Evolutionary conservation across 306 rosid species (phyloP).

Genomic region (Benincasa hispida): DNA sequence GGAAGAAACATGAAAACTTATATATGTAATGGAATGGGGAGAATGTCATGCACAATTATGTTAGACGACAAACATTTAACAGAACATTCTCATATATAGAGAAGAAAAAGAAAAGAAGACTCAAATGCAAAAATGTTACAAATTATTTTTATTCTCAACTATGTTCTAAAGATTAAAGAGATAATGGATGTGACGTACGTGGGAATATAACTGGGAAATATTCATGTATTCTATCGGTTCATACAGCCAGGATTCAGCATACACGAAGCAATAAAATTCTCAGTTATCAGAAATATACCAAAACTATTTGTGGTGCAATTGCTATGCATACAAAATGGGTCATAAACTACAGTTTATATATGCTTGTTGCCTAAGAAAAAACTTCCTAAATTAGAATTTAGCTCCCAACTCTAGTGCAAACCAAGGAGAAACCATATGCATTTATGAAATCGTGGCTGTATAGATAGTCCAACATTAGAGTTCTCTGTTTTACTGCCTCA

Average conservation of each 20-base stretch:
- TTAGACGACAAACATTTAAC: neutral
- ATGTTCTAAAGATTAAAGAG: neutral
- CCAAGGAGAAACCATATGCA: neutral
- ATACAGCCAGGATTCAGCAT: neutral
- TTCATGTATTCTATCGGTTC: neutral
- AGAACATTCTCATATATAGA: neutral
- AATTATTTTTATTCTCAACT: neutral
- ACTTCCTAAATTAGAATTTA: neutral
- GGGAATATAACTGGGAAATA: neutral
- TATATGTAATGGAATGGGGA: neutral
- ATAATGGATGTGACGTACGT: neutral
- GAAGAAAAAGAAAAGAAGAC: neutral
- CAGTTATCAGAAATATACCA: neutral
- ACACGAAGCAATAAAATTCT: neutral
- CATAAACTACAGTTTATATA: neutral
- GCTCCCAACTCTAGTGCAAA: neutral
- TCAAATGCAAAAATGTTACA: neutral
- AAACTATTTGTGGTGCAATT: neutral
- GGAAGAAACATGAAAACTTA: constrained; percentile 12
- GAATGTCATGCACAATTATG: neutral
- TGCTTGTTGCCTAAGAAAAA: neutral
- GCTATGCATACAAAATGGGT: neutral
- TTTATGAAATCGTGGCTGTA: neutral
- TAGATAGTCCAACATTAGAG: neutral
- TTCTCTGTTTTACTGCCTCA: neutral